A percentile compares a stretch with the other conserved stretches of the same genome.
These are phyloP conservation scores for Pachysandra terminalis DNA, from an alignment of 164 flowering plant species.

Conservation along the genomic window DNA sequence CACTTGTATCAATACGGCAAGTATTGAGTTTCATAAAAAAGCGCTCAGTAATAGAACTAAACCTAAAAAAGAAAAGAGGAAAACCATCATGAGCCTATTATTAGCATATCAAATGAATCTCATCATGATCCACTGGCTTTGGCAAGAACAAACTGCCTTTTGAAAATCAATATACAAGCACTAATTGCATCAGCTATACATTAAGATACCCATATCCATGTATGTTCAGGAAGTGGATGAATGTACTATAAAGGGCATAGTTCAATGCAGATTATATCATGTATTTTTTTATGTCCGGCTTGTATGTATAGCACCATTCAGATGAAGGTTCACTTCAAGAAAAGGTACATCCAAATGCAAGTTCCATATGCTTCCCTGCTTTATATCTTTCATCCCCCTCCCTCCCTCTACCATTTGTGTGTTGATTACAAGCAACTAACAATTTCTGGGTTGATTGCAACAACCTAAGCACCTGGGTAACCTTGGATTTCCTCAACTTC, in stretches of 20 bases:
- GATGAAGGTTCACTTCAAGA: no score
- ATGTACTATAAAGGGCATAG: not conserved
- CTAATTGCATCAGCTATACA: not conserved
- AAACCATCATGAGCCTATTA: constrained; percentile 8
- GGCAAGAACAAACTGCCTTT: not conserved
- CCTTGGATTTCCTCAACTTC: constrained; percentile 1
- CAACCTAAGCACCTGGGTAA: not conserved
- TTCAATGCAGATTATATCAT: not conserved
- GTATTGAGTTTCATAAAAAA: constrained; percentile 95
- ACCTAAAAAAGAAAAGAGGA: constrained; percentile 40
- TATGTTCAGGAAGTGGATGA: not conserved
- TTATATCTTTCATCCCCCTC: no score
- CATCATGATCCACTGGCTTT: not conserved
- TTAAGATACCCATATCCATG: not conserved
- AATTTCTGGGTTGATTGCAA: no score
- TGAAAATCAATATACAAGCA: not conserved
- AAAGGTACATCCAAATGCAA: no score
- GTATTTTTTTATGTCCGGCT: no score
- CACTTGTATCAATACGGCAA: constrained; percentile 82
- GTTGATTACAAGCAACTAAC: no score
- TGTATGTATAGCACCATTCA: no score
- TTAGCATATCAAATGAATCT: no score
- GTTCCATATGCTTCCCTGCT: no score
- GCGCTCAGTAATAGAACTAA: constrained; percentile 97
- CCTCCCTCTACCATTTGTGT: no score